Conservation (phyloP, 2,329 filamentous ascomycete species). For the Pseudomassariella vexata region DNA sequence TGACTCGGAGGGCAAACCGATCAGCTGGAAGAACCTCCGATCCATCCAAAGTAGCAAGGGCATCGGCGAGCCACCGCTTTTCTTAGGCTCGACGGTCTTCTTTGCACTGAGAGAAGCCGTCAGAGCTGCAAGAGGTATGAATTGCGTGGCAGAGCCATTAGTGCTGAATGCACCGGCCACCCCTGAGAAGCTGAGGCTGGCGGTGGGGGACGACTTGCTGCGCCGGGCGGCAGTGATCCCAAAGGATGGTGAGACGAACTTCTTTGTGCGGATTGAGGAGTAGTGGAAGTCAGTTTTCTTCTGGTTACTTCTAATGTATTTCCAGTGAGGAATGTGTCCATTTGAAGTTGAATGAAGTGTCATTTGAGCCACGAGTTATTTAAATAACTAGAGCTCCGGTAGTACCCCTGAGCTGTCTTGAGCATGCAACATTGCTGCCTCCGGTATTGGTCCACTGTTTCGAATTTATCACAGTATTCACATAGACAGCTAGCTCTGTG, state of each 20-base stretch:
- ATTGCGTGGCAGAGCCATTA: constrained; percentile 62
- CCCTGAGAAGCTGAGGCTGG: constrained; percentile 72
- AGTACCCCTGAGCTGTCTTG: too few relatives aligned
- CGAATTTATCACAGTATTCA: too few relatives aligned
- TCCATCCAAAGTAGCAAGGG: constrained; percentile 80
- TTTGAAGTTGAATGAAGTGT: too few relatives aligned
- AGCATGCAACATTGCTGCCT: too few relatives aligned
- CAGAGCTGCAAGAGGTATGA: constrained; percentile 66
- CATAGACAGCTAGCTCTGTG: too few relatives aligned
- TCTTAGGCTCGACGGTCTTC: constrained; percentile 81
- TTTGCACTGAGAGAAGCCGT: constrained; percentile 85
- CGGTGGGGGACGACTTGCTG: constrained; percentile 77
- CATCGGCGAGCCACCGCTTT: constrained; percentile 69
- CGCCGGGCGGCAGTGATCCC: constrained; percentile 64
- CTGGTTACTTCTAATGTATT: too few relatives aligned
- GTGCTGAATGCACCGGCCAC: constrained; percentile 75
- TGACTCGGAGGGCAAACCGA: too few relatives aligned
- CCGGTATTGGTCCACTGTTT: too few relatives aligned
- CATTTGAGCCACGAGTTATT: too few relatives aligned
- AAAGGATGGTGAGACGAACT: constrained; percentile 76
- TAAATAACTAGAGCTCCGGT: too few relatives aligned
- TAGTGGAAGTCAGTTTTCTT: too few relatives aligned
- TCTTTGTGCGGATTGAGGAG: constrained; percentile 59
- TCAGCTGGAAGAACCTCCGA: constrained; percentile 79
- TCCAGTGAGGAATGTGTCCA: too few relatives aligned